Conservation (phyloP, 2,329 filamentous ascomycete genomes). For the Xylaria sp. region DNA sequence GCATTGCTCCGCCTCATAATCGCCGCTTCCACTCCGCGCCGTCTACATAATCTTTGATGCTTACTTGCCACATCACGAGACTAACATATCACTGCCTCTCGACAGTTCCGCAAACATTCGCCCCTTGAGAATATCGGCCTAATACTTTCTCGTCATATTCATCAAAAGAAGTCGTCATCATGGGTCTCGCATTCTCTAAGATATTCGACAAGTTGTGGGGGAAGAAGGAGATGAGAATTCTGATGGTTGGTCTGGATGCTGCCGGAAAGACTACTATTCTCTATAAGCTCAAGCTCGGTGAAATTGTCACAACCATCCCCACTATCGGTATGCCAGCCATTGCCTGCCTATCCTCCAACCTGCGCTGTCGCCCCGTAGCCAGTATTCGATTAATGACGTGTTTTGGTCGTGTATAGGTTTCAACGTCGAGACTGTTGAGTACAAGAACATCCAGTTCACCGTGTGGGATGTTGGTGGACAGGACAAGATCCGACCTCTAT, state of each 20-base stretch:
- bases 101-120: conserved; percentile 38
- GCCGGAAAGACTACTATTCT: conserved; percentile 99
- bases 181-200: conserved; percentile 99
- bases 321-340: conserved; percentile 81
- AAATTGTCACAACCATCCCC: conserved; percentile 98
- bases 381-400: conserved; percentile 39
- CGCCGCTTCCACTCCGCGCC: conserved; percentile 11
- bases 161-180: conserved; percentile 70
- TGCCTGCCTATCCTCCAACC: neutral
- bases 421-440: conserved; percentile 99
- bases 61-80: conserved; percentile 34
- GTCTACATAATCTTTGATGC: conserved; percentile 17
- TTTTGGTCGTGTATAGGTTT: conserved; percentile 71
- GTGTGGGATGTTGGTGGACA: conserved; percentile 99
- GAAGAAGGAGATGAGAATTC: conserved; percentile 99
- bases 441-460: conserved; percentile 99
- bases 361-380: neutral
- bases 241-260: conserved; percentile 99
- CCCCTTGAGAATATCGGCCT: conserved; percentile 38
- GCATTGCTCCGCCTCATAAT: conserved; percentile 12
- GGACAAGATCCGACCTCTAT: conserved; percentile 99
- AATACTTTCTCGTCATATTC: conserved; percentile 52
- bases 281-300: conserved; percentile 99
- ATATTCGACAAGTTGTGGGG: conserved; percentile 96
- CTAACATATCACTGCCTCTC: conserved; percentile 36